A percentile compares a stretch with the other conserved stretches of the same genome.
These are phyloP conservation scores for Prototheca wickerhamii DNA, from an alignment of 163 green algal species.

Conservation along the genomic window DNA sequence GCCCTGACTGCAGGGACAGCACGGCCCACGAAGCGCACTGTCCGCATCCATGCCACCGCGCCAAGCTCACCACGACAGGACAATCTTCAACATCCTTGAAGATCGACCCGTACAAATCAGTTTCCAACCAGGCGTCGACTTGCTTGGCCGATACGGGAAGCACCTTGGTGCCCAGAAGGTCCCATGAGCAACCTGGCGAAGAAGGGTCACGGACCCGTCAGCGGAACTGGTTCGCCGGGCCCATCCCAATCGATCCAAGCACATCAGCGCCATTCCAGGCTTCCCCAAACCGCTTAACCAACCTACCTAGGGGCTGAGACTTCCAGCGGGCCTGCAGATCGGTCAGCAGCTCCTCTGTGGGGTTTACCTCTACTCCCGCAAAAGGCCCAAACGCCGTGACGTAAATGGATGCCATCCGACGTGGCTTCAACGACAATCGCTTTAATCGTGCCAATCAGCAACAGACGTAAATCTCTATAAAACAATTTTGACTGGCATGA, in stretches of 20 bases:
- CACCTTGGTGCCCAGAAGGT: neutral
- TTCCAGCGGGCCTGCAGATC: neutral
- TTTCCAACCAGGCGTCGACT: neutral
- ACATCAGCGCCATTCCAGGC: no score
- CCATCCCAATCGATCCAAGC: no score
- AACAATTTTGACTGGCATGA: no score
- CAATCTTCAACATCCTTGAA: neutral
- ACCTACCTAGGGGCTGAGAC: no score
- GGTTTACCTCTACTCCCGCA: neutral
- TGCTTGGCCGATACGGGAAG: neutral
- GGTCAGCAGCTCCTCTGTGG: neutral
- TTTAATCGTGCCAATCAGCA: no score
- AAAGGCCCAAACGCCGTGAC: constrained; percentile 2
- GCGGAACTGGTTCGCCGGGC: no score
- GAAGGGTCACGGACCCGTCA: no score
- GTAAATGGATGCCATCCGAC: neutral
- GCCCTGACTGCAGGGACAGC: neutral
- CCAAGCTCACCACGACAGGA: neutral
- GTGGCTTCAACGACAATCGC: no score
- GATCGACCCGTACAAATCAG: neutral
- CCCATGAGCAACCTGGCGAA: neutral
- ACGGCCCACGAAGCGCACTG: neutral
- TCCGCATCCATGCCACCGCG: neutral
- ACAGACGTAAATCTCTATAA: no score
- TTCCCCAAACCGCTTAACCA: no score